These are phyloP conservation scores for Entonaema liquescens DNA, from an alignment of 495 filamentous ascomycete genomes.

Conservation along the genomic window DNA sequence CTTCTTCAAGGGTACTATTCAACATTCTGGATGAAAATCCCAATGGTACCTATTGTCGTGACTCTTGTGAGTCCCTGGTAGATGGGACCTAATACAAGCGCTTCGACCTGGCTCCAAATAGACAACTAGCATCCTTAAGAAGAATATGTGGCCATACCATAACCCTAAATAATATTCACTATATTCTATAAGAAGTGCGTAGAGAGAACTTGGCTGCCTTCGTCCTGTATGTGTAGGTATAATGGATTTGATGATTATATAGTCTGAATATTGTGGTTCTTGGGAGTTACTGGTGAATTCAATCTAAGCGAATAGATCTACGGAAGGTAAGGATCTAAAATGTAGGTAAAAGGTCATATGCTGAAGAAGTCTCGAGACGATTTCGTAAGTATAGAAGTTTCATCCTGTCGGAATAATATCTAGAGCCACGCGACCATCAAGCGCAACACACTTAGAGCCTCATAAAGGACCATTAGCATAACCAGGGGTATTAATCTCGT, in stretches of 20 bases:
- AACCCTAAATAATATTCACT: background rate
- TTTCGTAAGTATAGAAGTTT: background rate
- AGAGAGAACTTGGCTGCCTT: background rate
- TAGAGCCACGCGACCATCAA: background rate
- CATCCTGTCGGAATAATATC: background rate
- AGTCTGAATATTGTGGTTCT: background rate
- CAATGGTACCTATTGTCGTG: background rate
- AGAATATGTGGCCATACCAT: background rate
- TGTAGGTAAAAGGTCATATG: background rate
- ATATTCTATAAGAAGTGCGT: background rate
- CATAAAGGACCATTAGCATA: background rate
- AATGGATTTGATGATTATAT: background rate
- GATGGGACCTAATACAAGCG: background rate
- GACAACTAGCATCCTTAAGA: background rate
- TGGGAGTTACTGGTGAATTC: background rate
- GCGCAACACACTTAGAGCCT: background rate
- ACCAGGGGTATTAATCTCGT: background rate
- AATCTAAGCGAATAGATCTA: background rate
- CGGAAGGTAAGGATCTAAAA: background rate
- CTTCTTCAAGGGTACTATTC: background rate
- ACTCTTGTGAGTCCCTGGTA: background rate
- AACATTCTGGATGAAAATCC: background rate
- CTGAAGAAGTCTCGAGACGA: background rate
- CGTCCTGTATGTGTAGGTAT: background rate
- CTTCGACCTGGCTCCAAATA: background rate